These are phyloP conservation scores for Tetradesmus lagerheimii DNA, from an alignment of 139 green algal species.

Conservation along the genomic window DNA sequence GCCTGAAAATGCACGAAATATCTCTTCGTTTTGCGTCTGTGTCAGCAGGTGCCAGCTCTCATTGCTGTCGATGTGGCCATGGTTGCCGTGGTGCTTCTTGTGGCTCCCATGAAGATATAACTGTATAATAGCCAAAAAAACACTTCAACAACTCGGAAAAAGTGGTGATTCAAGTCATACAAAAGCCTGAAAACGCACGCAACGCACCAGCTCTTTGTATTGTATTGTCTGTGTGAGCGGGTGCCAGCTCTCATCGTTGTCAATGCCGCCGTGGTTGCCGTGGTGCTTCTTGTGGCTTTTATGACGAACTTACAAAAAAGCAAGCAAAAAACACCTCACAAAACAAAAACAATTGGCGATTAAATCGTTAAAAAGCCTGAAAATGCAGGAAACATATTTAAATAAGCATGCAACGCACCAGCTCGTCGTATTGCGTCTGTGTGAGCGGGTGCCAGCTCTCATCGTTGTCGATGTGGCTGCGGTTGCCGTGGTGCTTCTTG, in stretches of 20 bases:
- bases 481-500: conserved; percentile 94
- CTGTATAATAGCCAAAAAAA: too few relatives aligned
- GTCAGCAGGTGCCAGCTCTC: conserved; percentile 93
- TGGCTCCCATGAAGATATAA: too few relatives aligned
- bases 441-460: conserved; percentile 93
- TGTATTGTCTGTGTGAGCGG: conserved; percentile 85
- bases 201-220: conserved; percentile 79
- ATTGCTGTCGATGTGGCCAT: conserved; percentile 97
- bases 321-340: too few relatives aligned
- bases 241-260: conserved; percentile 97
- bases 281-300: conserved; percentile 72
- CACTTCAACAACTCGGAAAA: too few relatives aligned
- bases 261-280: conserved; percentile 94
- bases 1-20: too few relatives aligned
- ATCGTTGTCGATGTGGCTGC: conserved; percentile 97
- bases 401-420: too few relatives aligned
- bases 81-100: conserved; percentile 94
- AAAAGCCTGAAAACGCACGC: too few relatives aligned
- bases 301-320: too few relatives aligned
- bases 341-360: too few relatives aligned
- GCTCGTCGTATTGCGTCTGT: conserved; percentile 70
- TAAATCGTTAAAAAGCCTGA: too few relatives aligned
- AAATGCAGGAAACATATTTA: too few relatives aligned
- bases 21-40: conserved; percentile 70
- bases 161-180: too few relatives aligned